Evolutionary conservation across 257 asterid species (phyloP).

Genomic region (Fraxinus anomala): DNA sequence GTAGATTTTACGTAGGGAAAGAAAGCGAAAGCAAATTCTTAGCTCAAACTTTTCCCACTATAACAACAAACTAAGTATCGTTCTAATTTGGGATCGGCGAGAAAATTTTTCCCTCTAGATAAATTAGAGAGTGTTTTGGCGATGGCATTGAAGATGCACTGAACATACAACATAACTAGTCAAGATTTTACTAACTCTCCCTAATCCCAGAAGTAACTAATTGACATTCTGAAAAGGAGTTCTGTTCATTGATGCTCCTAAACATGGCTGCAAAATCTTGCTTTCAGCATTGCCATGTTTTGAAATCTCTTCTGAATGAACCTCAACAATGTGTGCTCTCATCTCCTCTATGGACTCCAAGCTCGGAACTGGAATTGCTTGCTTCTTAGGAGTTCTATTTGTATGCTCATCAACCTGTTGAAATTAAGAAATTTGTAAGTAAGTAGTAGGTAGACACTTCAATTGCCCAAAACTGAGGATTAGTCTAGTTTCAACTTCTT

Average conservation of each 20-base stretch:
- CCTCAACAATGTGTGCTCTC: conserved; percentile 44
- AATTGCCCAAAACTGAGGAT: not conserved
- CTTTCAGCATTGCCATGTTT: conserved; percentile 33
- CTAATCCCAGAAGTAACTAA: not conserved
- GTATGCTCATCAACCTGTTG: conserved; percentile 65
- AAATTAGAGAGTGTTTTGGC: conserved; percentile 28
- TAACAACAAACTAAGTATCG: not conserved
- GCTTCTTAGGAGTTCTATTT: conserved; percentile 56
- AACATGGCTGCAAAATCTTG: conserved; percentile 37
- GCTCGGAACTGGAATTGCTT: conserved; percentile 53
- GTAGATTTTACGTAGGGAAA: too few relatives aligned
- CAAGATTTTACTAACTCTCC: not conserved
- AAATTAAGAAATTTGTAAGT: not conserved
- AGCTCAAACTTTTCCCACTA: not conserved
- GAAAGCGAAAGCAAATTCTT: too few relatives aligned
- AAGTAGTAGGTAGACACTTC: not conserved
- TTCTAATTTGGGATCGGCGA: not conserved
- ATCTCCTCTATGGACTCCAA: conserved; percentile 64
- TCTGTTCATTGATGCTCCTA: conserved; percentile 42
- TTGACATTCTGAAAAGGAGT: conserved; percentile 71
- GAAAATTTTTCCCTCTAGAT: not conserved
- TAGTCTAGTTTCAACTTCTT: not conserved
- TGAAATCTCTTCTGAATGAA: conserved; percentile 31
- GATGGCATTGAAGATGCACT: not conserved
- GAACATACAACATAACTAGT: conserved; percentile 30